phyloP scores from a whole-genome alignment of 78 protist species.

The Guillardia theta region DNA sequence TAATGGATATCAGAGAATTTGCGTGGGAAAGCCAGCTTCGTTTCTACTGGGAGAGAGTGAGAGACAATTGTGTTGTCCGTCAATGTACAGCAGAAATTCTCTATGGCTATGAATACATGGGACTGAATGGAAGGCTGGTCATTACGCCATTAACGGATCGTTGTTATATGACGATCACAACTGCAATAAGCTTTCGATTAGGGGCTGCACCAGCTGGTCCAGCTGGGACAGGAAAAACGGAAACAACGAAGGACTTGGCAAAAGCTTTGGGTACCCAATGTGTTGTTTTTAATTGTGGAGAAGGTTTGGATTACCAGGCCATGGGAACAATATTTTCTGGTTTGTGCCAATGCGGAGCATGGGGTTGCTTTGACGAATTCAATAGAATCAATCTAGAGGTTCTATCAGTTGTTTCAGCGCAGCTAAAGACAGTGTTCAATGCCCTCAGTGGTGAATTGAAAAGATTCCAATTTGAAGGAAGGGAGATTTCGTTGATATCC shows the following conservation, averaged over 20 bases:
- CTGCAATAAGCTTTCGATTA: constrained; percentile 68
- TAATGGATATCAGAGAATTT: constrained; percentile 82
- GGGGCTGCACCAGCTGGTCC: constrained; percentile 92
- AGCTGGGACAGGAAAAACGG: constrained; percentile 97
- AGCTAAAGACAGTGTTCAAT: constrained; percentile 55
- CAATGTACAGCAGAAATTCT: constrained; percentile 83
- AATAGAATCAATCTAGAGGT: constrained; percentile 86
- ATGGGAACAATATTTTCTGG: constrained; percentile 82
- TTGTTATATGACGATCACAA: constrained; percentile 75
- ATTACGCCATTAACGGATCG: constrained; percentile 94
- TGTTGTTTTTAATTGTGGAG: constrained; percentile 86
- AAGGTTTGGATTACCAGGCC: constrained; percentile 83
- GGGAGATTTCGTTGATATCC: constrained; percentile 48
- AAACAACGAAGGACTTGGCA: constrained; percentile 91
- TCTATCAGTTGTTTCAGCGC: constrained; percentile 83
- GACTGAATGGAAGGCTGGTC: constrained; percentile 84
- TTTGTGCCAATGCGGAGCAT: constrained; percentile 82
- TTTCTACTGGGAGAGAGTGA: constrained; percentile 77
- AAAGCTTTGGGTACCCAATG: constrained; percentile 78
- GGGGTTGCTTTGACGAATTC: constrained; percentile 97
- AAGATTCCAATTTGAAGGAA: constrained; percentile 58
- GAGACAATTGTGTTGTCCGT: constrained; percentile 57
- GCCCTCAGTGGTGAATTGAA: constrained; percentile 47
- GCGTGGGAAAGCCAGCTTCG: constrained; percentile 93
- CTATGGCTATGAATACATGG: constrained; percentile 91